Conservation (phyloP, 257 asterid species). For the Ehretia macrophylla region DNA sequence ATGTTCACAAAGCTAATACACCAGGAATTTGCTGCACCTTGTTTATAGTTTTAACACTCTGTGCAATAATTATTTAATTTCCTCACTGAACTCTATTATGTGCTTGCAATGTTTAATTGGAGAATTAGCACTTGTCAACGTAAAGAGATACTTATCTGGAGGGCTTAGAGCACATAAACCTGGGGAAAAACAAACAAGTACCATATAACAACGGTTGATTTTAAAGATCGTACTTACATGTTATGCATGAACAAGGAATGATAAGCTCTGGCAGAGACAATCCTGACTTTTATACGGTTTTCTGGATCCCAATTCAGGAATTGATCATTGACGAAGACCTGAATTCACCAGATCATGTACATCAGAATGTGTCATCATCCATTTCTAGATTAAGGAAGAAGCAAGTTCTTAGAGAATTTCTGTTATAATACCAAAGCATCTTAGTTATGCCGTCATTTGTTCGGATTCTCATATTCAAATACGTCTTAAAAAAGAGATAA, state of each 20-base stretch:
- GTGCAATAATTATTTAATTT: conserved; percentile 12
- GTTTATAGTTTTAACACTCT: conserved; percentile 11
- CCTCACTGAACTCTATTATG: conserved; percentile 10
- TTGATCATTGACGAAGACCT: conserved; percentile 89
- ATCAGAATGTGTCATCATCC: background rate
- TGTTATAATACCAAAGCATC: no score
- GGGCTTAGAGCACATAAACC: conserved; percentile 26
- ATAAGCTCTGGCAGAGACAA: conserved; percentile 93
- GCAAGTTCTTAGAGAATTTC: no score
- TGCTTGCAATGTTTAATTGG: conserved; percentile 3
- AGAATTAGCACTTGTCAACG: background rate
- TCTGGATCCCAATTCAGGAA: conserved; percentile 92
- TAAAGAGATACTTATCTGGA: conserved; percentile 38
- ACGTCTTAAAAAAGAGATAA: no score
- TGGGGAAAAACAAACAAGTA: conserved; percentile 25
- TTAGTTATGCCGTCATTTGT: no score
- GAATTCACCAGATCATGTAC: conserved; percentile 32
- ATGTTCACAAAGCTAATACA: conserved; percentile 29
- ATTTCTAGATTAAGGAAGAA: no score
- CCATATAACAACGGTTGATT: conserved; percentile 17
- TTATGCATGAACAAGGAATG: conserved; percentile 97
- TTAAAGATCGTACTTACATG: conserved; percentile 73
- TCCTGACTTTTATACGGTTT: conserved; percentile 85
- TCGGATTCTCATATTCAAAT: no score
- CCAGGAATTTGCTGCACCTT: conserved; percentile 18